Evolutionary conservation across 768 basidiomycete genomes (phyloP), one percentile per base, ranked within the genome.

Genomic region (Leccinellum albellum): DNA sequence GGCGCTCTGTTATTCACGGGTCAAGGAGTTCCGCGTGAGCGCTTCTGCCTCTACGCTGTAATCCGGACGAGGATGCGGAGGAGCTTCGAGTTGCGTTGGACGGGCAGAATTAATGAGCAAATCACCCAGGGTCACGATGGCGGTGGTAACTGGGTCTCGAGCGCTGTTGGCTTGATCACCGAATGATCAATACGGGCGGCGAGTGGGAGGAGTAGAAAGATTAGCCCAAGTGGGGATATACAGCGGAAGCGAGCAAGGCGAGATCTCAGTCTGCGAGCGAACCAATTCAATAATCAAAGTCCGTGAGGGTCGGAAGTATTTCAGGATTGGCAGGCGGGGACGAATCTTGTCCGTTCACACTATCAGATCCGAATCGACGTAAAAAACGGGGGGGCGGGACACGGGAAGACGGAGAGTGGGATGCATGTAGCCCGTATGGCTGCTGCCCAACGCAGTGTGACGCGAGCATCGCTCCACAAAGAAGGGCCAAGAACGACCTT

Each of bases 281-380:
- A 23, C 13, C 21, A 40, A 50, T 70, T 70, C 31, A 42, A 42
- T 20, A 42, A 42, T 42, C 12, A 57, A 62, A 60, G 64, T 56
- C 68, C 66, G 68, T 66, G 69, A 68, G 9, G 21, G 53, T 54
- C 68, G 69, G 68, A 62, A 51, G 66, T 14, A 70, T 59, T 68
- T 50, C 42, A 23, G 23, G 54, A 54, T 48, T 51, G 46, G 55
- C 50, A 59, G 21, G 53, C 37, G 33, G 26, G 46, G 35, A 58
- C 53, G 52, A 56, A 50, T 49, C 44, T 63, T 54, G 48, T 31
- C 23, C 53, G 40, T 51, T 45, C 50, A 45, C 14, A 26, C 26
- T 47, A 47, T 28, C 46, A 24, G 51, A 51, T 56, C 47, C 28
- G n/a, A n/a, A 40, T 49, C 45, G 57, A 65, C 64, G 61, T 58